Conservation (phyloP, 306 rosid genomes). For the Cotoneaster glaucophyllus region DNA sequence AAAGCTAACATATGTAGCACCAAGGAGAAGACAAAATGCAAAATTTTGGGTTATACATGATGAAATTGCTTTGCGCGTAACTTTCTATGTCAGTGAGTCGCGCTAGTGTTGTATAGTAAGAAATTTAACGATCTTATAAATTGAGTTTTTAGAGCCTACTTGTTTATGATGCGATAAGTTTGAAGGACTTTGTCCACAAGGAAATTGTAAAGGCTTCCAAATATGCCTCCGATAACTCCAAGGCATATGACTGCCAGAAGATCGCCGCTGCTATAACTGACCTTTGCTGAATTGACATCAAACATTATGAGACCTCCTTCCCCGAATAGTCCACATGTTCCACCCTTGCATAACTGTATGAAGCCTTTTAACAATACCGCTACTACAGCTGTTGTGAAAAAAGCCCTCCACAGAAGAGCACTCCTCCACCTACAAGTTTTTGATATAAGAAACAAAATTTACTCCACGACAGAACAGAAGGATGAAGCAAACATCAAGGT, state of each 20-base stretch:
- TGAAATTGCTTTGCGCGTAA: neutral
- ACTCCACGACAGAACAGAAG: neutral
- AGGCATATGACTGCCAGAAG: constrained; percentile 50
- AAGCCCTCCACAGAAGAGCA: constrained; percentile 83
- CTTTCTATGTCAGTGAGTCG: neutral
- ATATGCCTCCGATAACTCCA: constrained; percentile 62
- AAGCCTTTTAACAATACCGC: constrained; percentile 62
- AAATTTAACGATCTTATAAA: constrained; percentile 2
- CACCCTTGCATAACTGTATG: constrained; percentile 45
- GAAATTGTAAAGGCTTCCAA: constrained; percentile 70
- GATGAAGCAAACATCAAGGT: neutral
- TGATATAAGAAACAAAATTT: neutral
- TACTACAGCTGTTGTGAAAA: constrained; percentile 77
- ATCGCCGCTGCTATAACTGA: constrained; percentile 40
- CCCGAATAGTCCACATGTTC: constrained; percentile 66
- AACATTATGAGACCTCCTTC: constrained; percentile 80
- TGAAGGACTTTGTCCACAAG: constrained; percentile 71
- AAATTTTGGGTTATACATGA: neutral
- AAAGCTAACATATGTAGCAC: neutral
- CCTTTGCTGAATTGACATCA: constrained; percentile 45
- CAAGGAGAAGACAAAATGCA: neutral
- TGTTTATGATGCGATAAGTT: constrained; percentile 58
- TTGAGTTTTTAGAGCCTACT: constrained; percentile 38
- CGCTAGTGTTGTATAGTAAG: neutral
- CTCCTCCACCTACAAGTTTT: constrained; percentile 66